Base-by-base conservation (phyloP, 1,284 basidiomycete species). In the Cutaneotrichosporon daszewskae region DNA sequence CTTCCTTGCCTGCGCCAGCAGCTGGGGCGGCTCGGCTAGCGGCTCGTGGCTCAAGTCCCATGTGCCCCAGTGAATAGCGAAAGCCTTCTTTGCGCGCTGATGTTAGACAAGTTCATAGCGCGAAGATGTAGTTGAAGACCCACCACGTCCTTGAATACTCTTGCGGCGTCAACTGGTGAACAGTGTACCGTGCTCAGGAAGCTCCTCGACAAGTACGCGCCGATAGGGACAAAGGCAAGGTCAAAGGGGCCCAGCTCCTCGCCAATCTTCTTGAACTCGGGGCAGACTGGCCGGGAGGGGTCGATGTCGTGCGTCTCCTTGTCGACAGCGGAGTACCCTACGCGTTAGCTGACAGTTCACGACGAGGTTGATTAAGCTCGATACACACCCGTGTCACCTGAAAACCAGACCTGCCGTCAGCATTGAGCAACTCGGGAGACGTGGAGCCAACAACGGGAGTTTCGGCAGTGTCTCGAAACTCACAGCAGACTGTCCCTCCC, bases 21-120 rank as follows among this genome's bases (percentile, higher is more conserved):
- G 63, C 45, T 72, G 69, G 0, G 80, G 80, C 4, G 81, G 81
- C 55, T 83, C 81, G 35, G 74, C 62, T 22, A 81, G 72, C 10
- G 75, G 73, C 62, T 85, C 82, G 13, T 51, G 47, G 4, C 64
- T 61, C 47, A 72, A 60, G 33, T 62, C 54, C 65, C 68, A 70
- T n/a, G 64, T 66, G 3, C 80, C 81, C 82, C 82, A 84, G 63
- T 84, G 82, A 75, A 84, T 84, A 2, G 77, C 81, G 3, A 84
- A 53, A 0, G 77, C 82, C 54, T 74, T 76, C 64, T 76, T 74
- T 25, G 62, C 64, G 53, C 58, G 54, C 67, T 69, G 36, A 24
- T n/a, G 26, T 37, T 14, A 35, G 42, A n/a, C n/a, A n/a, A n/a
- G n/a, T n/a, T n/a, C n/a, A n/a, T 18, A 11, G 7, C n/a, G 37